These are phyloP conservation scores for Phlebiopsis flavidoalba DNA, from an alignment of 768 basidiomycete species.

Conservation along the genomic window DNA sequence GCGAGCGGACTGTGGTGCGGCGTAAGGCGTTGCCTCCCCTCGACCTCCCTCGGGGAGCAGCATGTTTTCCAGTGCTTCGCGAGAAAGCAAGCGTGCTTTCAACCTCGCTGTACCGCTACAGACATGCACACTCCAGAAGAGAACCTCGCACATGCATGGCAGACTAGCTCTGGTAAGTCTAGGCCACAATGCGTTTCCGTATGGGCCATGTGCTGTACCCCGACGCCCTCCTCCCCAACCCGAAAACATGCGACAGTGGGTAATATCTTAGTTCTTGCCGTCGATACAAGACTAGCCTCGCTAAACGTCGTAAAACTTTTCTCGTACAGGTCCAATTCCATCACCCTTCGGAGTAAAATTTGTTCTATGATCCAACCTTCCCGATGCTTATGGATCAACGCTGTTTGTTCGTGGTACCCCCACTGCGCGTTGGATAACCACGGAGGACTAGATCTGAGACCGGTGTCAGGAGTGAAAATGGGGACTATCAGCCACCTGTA, in stretches of 20 bases:
- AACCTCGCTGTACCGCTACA: background rate
- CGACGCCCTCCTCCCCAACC: background rate
- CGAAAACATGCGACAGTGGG: too few species aligned
- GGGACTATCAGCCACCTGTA: background rate
- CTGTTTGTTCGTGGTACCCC: background rate
- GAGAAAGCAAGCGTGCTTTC: background rate
- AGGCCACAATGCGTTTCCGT: background rate
- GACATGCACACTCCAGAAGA: background rate
- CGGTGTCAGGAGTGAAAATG: background rate
- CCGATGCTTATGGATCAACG: slow-evolving; percentile 1
- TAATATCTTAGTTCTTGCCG: too few species aligned
- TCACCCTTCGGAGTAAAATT: slow-evolving; percentile 6
- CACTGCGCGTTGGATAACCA: background rate
- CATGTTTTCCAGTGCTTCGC: too few species aligned
- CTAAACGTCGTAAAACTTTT: too few species aligned
- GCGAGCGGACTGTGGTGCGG: too few species aligned
- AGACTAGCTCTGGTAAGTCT: background rate
- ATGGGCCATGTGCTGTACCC: background rate
- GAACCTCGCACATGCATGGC: background rate
- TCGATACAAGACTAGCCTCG: too few species aligned
- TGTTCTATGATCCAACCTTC: background rate
- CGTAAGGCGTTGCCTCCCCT: too few species aligned
- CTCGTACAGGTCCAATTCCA: background rate
- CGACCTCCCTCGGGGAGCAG: too few species aligned
- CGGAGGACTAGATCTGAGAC: background rate